Base-by-base conservation (phyloP, 257 asterid species). In the Solanum dulcamara region DNA sequence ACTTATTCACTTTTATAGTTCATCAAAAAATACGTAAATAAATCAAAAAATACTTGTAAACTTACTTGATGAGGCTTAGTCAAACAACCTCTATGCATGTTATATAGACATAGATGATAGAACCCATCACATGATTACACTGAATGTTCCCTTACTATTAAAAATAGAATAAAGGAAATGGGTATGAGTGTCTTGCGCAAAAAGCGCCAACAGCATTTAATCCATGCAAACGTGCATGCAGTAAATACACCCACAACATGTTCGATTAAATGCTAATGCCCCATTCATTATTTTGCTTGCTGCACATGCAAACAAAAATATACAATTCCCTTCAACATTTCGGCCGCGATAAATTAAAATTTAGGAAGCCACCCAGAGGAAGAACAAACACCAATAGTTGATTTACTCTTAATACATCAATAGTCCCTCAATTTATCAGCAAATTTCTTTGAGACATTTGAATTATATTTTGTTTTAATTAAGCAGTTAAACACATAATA, bases 171-270 rank as follows among this genome's bases (percentile, higher is more conserved):
- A 85, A 85, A 28, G 53, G 82, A 37, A 87, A 80, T 91, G 67
- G 90, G 87, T 81, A 84, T 83, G 89, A 83, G 89, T 84, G 92
- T 89, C 89, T 84, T 38, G 96, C 97, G 94, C 88, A 60, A 91
- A 89, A 86, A 85, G 91, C 94, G 96, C 85, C 89, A 89, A 89
- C 93, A 88, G 84, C 85, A 50, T 83, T 89, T 88, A 91, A 86
- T 94, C 86, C 92, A 88, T 88, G 91, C 96, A 94, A 93, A 90
- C 94, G 94, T 92, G 97, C 86, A 82, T 48, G 88, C 84, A 93
- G 89, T 94, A 90, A 94, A 93, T 92, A 93, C 94, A 57, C 64
- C 44, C 80, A 81, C 84, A 84, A 67, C 89, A 86, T 81, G 64
- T 84, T 60, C 84, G 77, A 75, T 87, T 90, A 59, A 90, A 88